These are phyloP conservation scores for Apophysomyces ossiformis DNA, from an alignment of 371 early-diverging fungal species.

Conservation along the genomic window DNA sequence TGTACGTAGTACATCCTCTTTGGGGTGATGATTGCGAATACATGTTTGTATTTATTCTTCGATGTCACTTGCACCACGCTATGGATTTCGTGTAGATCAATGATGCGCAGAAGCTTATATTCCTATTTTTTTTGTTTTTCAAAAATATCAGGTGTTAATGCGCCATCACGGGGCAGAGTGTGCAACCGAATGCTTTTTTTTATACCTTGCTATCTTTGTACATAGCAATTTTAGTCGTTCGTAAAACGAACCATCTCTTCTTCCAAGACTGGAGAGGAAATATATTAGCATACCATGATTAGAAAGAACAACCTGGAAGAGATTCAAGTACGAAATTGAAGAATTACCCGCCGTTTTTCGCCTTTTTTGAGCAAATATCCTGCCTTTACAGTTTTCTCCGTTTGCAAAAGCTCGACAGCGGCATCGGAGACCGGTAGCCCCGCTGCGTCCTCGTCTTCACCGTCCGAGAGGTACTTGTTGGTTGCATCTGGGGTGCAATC, in stretches of 20 bases:
- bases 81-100: constrained; percentile 75
- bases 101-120: constrained; percentile 78
- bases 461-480: constrained; percentile 42
- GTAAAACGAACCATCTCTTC: constrained; percentile 85
- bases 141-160: not conserved
- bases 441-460: constrained; percentile 57
- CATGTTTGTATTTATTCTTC: constrained; percentile 65
- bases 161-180: not conserved
- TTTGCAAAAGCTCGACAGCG: constrained; percentile 58
- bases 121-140: constrained; percentile 50
- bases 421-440: constrained; percentile 50
- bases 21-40: constrained; percentile 80
- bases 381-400: constrained; percentile 68
- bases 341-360: constrained; percentile 69
- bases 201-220: constrained; percentile 84
- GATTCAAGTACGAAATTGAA: too few species aligned
- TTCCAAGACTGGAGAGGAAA: constrained; percentile 74
- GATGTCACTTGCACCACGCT: constrained; percentile 76
- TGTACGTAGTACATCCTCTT: constrained; percentile 78
- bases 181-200: constrained; percentile 6
- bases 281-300: not conserved
- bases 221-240: constrained; percentile 78
- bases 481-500: constrained; percentile 20
- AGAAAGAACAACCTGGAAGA: not conserved
- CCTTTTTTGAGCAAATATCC: constrained; percentile 83